Evolutionary conservation across 2,329 filamentous ascomycete genomes (phyloP).

Genomic region (Teratosphaeria nubilosa): DNA sequence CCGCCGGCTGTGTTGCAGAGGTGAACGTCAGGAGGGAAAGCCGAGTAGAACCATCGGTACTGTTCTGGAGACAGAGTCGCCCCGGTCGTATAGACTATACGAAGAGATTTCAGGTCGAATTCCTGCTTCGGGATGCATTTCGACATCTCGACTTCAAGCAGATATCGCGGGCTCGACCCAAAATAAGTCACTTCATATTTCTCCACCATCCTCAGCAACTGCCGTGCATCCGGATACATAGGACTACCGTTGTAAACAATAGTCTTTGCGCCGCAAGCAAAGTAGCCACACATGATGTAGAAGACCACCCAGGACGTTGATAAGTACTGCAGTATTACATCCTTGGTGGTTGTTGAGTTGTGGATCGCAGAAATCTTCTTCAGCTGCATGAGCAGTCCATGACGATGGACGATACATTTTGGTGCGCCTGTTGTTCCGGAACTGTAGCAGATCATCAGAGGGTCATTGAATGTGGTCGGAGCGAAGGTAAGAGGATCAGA

Average conservation of each 20-base stretch:
- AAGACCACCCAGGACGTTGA: conserved; percentile 39
- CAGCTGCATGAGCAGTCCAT: conserved; percentile 34
- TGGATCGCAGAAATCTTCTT: conserved; percentile 36
- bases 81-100: conserved; percentile 38
- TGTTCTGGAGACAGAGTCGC: conserved; percentile 34
- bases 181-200: conserved; percentile 33
- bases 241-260: conserved; percentile 37
- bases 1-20: conserved; percentile 37
- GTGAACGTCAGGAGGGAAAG: conserved; percentile 29
- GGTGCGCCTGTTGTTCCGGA: conserved; percentile 35
- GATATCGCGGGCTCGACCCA: conserved; percentile 35
- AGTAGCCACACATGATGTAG: conserved; percentile 30
- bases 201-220: conserved; percentile 28
- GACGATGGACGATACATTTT: conserved; percentile 37
- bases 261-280: conserved; percentile 32
- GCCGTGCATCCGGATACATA: conserved; percentile 29
- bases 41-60: conserved; percentile 38
- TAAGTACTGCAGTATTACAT: conserved; percentile 37
- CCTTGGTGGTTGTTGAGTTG: conserved; percentile 31
- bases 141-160: conserved; percentile 33
- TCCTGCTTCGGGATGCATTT: conserved; percentile 26
- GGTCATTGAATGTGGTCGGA: conserved; percentile 31
- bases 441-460: conserved; percentile 35
- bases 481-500: conserved; percentile 28
- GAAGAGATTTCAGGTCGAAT: conserved; percentile 30